A percentile compares a stretch with the other conserved stretches of the same genome.
These are phyloP conservation scores for Lecanosticta acicola DNA, from an alignment of 2,329 filamentous ascomycete species.

Conservation along the genomic window DNA sequence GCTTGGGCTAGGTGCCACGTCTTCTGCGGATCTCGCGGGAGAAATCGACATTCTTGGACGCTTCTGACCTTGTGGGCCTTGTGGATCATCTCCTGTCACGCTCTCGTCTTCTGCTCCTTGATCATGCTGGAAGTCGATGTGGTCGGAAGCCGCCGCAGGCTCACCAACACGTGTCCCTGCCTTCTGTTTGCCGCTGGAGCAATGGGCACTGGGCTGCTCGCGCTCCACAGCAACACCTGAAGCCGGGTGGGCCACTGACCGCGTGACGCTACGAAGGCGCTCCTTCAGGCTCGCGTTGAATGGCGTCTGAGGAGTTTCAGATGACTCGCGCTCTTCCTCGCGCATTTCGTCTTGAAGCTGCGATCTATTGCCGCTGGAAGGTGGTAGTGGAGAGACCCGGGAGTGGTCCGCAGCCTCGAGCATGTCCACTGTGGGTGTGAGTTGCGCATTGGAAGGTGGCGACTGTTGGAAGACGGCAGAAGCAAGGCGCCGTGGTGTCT, in stretches of 20 bases:
- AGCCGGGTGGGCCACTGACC: too few relatives aligned
- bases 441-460: not conserved
- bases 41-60: not conserved
- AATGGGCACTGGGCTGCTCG: too few relatives aligned
- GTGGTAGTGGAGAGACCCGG: not conserved
- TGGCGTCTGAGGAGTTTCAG: not conserved
- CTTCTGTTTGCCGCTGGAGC: too few relatives aligned
- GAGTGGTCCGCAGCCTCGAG: too few relatives aligned
- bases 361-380: slow-evolving; percentile 12
- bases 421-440: not conserved
- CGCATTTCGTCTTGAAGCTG: slow-evolving; percentile 19
- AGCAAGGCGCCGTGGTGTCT: not conserved
- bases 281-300: not conserved
- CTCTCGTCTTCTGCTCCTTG: too few relatives aligned
- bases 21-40: not conserved
- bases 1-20: not conserved
- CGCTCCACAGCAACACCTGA: too few relatives aligned
- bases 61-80: not conserved
- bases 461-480: not conserved
- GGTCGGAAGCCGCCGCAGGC: too few relatives aligned
- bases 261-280: not conserved
- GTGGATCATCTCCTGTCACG: not conserved
- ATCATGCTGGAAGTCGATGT: too few relatives aligned
- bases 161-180: too few relatives aligned
- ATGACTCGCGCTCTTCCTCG: not conserved